Base-by-base conservation (phyloP, 208 protist genomes). In the Histomonas meleagridis region DNA sequence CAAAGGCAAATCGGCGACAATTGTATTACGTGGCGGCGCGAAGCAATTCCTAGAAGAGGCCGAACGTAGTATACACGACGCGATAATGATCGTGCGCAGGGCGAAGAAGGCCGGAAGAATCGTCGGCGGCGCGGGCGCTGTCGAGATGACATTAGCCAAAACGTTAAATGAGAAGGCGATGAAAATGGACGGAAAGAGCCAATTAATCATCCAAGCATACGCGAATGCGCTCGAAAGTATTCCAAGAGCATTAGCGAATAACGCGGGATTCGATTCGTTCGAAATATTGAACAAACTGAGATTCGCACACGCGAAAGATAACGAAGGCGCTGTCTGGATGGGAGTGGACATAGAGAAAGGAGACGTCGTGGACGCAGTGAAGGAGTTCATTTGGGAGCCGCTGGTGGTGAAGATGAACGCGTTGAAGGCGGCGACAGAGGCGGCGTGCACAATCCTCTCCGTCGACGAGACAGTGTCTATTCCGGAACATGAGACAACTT, bases 101-200 rank as follows among this genome's bases (percentile, higher is more conserved):
- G 70, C 92, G 5, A 76, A 93, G 51, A 97, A 98, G 94, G 97
- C 98, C 81, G 95, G 96, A 65, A 95, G 95, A 35, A 97, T 99
- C 48, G 98, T 99, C 21, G 98, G 98, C 62, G 99, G 99, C 69
- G 99, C 97, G 92, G 99, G 98, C 91, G 98, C 98, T 35, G 97
- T 99, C 92, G 98, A 99, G 95, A 99, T 99, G 98, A 98, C 99
- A 94, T 92, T 99, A 49, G 97, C 96, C 93, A 97, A 97, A 93
- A 95, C 96, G 62, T 95, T 99, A 57, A 95, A 97, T n/a, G 96
- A 99, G 12, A 95, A 98, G 94, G 95, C 98, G 0, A 95, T 97
- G 65, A 97, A 95, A 49, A 98, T 99, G 93, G 95, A 96, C 51
- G 98, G 98, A 92, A 99, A 99, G 95, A 95, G 97, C 91, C 98